Conservation (phyloP, 495 filamentous ascomycete genomes). For the Penicillium odoratum region DNA sequence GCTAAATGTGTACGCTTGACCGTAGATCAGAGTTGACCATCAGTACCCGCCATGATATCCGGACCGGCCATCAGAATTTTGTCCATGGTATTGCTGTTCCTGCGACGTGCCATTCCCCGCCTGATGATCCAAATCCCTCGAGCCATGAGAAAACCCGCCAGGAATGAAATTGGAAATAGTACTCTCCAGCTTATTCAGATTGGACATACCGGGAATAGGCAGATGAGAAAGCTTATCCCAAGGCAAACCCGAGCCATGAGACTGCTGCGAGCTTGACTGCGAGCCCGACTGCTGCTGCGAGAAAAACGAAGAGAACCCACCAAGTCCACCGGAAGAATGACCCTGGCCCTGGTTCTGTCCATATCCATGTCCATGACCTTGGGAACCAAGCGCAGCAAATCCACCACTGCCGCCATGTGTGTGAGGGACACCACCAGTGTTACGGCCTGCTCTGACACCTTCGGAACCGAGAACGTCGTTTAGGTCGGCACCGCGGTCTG, state of each 20-base stretch:
- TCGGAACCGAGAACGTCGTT: slow-evolving; percentile 72
- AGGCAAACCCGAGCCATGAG: slow-evolving; percentile 25
- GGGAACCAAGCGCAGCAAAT: slow-evolving; percentile 27
- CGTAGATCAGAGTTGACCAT: not conserved
- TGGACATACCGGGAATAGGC: slow-evolving; percentile 45
- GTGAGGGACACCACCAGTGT: slow-evolving; percentile 56
- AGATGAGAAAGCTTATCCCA: slow-evolving; percentile 42
- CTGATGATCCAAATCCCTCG: slow-evolving; percentile 24
- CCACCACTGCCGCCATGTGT: slow-evolving; percentile 33
- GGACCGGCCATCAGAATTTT: not conserved
- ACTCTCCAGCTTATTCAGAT: slow-evolving; percentile 38
- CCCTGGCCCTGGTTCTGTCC: slow-evolving; percentile 14
- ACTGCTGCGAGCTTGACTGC: slow-evolving; percentile 21
- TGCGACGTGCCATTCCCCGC: slow-evolving; percentile 2
- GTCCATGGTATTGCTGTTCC: slow-evolving; percentile 10
- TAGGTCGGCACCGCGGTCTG: slow-evolving; percentile 61
- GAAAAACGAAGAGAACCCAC: slow-evolving; percentile 16
- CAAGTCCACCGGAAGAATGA: slow-evolving; percentile 13
- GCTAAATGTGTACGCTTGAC: not conserved
- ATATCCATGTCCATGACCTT: slow-evolving; percentile 16
- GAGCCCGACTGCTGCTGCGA: slow-evolving; percentile 11
- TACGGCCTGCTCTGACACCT: slow-evolving; percentile 76
- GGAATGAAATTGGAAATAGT: slow-evolving; percentile 44
- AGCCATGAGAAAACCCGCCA: slow-evolving; percentile 42
- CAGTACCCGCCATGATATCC: slow-evolving; percentile 5